phyloP scores from a whole-genome alignment of 148 eudicot species.

The Euryodendron excelsum region DNA sequence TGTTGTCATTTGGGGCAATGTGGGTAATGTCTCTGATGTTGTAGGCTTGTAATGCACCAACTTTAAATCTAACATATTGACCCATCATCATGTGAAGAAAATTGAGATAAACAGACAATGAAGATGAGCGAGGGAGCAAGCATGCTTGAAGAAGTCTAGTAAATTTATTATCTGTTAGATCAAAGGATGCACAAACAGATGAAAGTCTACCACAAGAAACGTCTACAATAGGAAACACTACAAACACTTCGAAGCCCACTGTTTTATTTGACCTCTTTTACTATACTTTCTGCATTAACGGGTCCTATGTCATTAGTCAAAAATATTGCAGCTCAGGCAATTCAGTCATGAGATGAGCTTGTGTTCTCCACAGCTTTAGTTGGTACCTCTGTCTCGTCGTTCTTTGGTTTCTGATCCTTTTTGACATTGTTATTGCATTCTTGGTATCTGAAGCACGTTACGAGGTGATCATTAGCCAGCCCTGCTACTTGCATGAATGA shows the following conservation, averaged over 20 bases:
- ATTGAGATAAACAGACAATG: not conserved
- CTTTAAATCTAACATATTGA: no score
- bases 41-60: no score
- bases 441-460: constrained; percentile 56
- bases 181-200: not conserved
- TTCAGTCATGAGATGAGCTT: not conserved
- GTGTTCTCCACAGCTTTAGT: not conserved
- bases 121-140: not conserved
- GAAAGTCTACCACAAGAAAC: not conserved
- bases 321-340: not conserved
- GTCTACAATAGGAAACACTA: not conserved
- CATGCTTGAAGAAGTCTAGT: no score
- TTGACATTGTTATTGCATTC: constrained; percentile 28
- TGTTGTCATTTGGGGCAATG: constrained; percentile 7
- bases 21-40: constrained; percentile 10
- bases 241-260: not conserved
- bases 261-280: not conserved
- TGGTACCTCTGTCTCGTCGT: constrained; percentile 1
- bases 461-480: constrained; percentile 66
- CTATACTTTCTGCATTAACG: not conserved
- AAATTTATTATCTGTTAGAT: not conserved
- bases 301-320: not conserved
- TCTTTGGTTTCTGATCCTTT: constrained; percentile 8
- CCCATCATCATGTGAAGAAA: not conserved
- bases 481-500: constrained; percentile 80